phyloP scores from a whole-genome alignment of 805 yeast genomes.

The Yarrowia deformans region DNA sequence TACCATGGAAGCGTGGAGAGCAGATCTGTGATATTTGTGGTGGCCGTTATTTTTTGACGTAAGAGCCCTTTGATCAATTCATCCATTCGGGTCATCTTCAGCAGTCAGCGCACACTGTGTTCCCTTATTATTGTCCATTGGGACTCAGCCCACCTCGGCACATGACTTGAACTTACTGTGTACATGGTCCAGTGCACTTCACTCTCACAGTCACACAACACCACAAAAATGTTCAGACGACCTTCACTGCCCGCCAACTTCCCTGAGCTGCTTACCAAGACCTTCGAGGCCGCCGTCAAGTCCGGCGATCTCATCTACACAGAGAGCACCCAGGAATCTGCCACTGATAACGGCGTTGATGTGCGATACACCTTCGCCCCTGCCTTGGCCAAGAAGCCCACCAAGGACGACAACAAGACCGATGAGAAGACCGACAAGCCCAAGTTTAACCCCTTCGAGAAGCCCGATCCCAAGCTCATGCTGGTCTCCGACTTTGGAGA shows the following conservation, averaged over 20 bases:
- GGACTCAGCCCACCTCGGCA: slow-evolving; percentile 31
- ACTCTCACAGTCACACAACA: background rate
- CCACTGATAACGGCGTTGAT: slow-evolving; percentile 48
- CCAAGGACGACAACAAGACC: slow-evolving; percentile 20
- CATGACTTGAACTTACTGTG: slow-evolving; percentile 7
- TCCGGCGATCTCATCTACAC: slow-evolving; percentile 60
- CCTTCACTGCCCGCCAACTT: slow-evolving; percentile 30
- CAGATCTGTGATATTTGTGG: background rate
- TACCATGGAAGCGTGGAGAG: slow-evolving; percentile 4
- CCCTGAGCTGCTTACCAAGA: slow-evolving; percentile 31
- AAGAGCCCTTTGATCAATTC: background rate
- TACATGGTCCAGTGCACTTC: slow-evolving; percentile 4
- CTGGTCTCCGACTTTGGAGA: slow-evolving; percentile 62
- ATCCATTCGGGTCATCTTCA: background rate
- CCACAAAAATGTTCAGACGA: slow-evolving; percentile 23
- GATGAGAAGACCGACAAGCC: slow-evolving; percentile 32
- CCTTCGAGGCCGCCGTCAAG: slow-evolving; percentile 58
- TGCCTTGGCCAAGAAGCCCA: slow-evolving; percentile 50
- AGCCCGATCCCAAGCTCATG: slow-evolving; percentile 78
- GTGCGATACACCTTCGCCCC: slow-evolving; percentile 51
- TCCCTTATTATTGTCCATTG: background rate
- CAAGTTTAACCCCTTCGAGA: slow-evolving; percentile 69
- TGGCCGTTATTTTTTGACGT: background rate
- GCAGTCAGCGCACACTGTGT: background rate
- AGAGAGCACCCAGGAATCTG: slow-evolving; percentile 54